Evolutionary conservation across 2,329 filamentous ascomycete genomes (phyloP), one percentile per base, ranked within the genome.

Genomic region (Diaporthe caulivora): DNA sequence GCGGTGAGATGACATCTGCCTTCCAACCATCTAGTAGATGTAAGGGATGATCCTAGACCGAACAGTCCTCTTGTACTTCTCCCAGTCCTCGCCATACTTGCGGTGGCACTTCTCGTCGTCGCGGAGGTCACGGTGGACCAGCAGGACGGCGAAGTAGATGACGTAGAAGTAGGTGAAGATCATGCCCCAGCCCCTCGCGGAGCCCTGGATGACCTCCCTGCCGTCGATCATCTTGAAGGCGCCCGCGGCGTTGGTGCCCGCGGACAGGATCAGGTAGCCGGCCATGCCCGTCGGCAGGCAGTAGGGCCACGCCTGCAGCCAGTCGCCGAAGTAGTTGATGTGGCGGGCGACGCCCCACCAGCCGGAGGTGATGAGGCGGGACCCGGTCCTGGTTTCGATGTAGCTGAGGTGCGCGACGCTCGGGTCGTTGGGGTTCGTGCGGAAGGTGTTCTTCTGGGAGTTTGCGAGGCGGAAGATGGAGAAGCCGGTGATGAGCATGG

Each of bases 281-380:
- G 95, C 93, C 74, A 97, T 82, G 0, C 94, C 94, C 0, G 95
- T 98, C 1, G 96, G 95, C 55, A 98, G 87, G 77, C 92, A 94
- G 84, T 97, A 98, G 0, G 95, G 91, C 94, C 95, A 98, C 11
- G 93, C 91, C 90, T 97, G 95, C 77, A 97, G 88, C 95, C 95
- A 98, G 85, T 98, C 96, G 69, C 95, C 96, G 1, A 97, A 84
- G 84, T 98, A 98, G 86, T 98, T 98, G 87, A 98, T 96, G 84
- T 98, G 96, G 54, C 96, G 91, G 0, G 95, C 93, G 29, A 91
- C 87, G 55, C 96, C 96, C 96, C 96, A 98, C 96, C 96, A 98
- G 72, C 96, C 96, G 0, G 93, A 93, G 4, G 92, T 91, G 76
- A 98, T 88, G 40, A 98, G 90, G 78, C 92, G 93, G 73, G 93